phyloP scores from a whole-genome alignment of 768 basidiomycete genomes.

The Clavaria fumosa region DNA sequence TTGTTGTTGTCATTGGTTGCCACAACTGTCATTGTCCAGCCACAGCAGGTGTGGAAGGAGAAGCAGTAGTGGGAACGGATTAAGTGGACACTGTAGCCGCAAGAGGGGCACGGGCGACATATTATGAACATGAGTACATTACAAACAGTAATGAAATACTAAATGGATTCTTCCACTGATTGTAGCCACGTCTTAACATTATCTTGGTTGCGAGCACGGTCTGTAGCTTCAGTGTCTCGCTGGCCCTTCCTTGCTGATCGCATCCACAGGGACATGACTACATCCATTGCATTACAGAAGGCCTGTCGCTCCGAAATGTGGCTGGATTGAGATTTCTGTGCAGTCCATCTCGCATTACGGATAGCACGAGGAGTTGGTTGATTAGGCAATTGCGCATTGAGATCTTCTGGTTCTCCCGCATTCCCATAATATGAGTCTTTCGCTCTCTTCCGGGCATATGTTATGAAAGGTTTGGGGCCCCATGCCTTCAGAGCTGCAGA shows the following conservation, averaged over 20 bases:
- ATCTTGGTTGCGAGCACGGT: background rate
- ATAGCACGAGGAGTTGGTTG: background rate
- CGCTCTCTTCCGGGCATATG: background rate
- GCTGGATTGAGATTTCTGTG: too few species aligned
- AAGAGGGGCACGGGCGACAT: too few species aligned
- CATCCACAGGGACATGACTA: background rate
- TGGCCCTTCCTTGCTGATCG: background rate
- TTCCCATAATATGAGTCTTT: background rate
- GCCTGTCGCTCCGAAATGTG: background rate
- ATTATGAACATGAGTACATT: too few species aligned
- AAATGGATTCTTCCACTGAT: background rate
- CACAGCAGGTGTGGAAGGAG: too few species aligned
- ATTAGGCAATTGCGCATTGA: background rate
- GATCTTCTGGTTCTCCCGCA: background rate
- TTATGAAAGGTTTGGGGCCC: background rate
- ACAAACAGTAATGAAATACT: too few species aligned
- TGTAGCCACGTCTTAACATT: background rate
- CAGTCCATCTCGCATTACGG: too few species aligned
- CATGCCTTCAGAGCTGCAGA: background rate
- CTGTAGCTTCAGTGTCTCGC: background rate
- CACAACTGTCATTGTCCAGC: too few species aligned
- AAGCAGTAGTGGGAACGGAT: too few species aligned
- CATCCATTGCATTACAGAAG: background rate
- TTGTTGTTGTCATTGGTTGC: too few species aligned
- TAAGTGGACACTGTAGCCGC: too few species aligned